Evolutionary conservation across 2,329 filamentous ascomycete species (phyloP), one percentile per base, ranked within the genome.

Genomic region (Anthostomella pinea): DNA sequence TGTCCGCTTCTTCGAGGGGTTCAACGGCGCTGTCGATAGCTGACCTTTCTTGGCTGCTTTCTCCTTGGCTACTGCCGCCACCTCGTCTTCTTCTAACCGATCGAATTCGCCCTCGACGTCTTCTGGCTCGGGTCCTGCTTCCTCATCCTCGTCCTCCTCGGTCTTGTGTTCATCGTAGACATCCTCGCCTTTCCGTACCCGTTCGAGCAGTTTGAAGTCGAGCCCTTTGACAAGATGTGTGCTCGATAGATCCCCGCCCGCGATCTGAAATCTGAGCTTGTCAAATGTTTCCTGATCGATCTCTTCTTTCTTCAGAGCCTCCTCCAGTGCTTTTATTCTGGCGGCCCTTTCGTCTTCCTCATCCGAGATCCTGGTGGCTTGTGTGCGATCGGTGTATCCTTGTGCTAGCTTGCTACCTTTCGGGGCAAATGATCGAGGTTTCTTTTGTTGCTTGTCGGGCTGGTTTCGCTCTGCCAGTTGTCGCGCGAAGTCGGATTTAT

Each of bases 171-270:
- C 62, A n/a, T 55, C 60, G 48, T 70, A 74, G 2, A 87, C 73
- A 60, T 90, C 68, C 59, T 89, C 85, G 25, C 85, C 86, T 37
- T 73, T 75, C 42, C 75, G 75, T 41, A 85, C 73, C 48, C 81
- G 73, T 59, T 85, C 78, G 18, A 90, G 67, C 9, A 97, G 68
- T 60, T 85, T 85, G 59, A 88, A 85, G 63, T 98, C 93, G 32
- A 98, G 65, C 0, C 93, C 93, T 58, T 96, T 97, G 30, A 97
- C 83, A 48, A 96, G 65, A 70, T 95, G 88, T 10, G 89, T 95
- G 51, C 81, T 87, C 10, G 70, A 70, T 15, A 90, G 65, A 59
- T 95, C 85, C 6, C 90, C 91, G 3, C 89, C 90, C 1, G 87
- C 78, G 37, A 96, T 87, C 51, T 94, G 77, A 45, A 77, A 77